Evolutionary conservation across 2,329 filamentous ascomycete species (phyloP), one percentile per base, ranked within the genome.

Genomic region (Epichloe scottii): DNA sequence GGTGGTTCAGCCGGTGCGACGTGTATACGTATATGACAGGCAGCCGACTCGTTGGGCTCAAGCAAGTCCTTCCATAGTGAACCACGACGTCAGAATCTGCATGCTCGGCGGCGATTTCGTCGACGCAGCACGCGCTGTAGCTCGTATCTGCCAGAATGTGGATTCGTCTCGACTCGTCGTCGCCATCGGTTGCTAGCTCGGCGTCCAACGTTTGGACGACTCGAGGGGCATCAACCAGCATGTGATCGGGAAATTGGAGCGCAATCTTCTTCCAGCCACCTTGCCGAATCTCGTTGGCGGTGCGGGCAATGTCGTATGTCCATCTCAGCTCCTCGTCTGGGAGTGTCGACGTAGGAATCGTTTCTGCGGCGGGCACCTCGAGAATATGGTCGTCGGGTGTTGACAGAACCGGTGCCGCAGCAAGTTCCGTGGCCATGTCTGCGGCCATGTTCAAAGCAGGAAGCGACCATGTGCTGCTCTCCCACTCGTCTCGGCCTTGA

Each of bases 71-170:
- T 3, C 93, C 93, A 60, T 97, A 98, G 65, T 98, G 93, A 14
- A 98, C 84, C 1, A 97, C 87, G 0, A 89, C 87, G 55, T 97
- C 85, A 6, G 93, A 90, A 60, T 89, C 78, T 15, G 89, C 85
- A 65, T 98, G 93, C 66, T 98, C 90, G 2, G 93, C 93, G 0
- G 93, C 93, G 40, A 97, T 84, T 70, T 98, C 93, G 62, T 98
- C 93, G 17, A 97, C 90, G 62, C 93, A 98, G 69, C 93, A 98
- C 0, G 91, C 85, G 53, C 93, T 94, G 68, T 97, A 98, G 2
- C 91, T 96, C 2, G 93, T 97, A 66, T 98, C 93, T 34, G 85
- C 93, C 17, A 98, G 73, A 54, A 98, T 90, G 59, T 87, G 95
- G 49, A 97, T 74, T 55, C 75, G 63, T 51, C 51, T 57, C 41